Percentiles rank a stretch among this genome's conserved stretches.
These are phyloP conservation scores for Ogataea henricii DNA, from an alignment of 805 yeast species.

Conservation along the genomic window DNA sequence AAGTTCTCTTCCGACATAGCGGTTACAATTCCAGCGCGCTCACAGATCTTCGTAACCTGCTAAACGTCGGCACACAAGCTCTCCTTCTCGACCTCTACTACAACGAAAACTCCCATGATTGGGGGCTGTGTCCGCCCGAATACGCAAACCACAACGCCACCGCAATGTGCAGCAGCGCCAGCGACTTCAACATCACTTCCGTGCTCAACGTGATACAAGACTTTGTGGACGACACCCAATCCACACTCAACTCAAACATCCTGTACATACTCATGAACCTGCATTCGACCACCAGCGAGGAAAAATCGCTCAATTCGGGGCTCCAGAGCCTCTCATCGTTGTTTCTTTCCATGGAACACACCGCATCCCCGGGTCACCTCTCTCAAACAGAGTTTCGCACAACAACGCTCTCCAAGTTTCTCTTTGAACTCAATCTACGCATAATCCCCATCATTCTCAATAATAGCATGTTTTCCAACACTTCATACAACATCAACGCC, in stretches of 20 bases:
- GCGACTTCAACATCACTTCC: conserved; percentile 24
- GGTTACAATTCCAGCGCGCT: conserved; percentile 39
- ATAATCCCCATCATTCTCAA: conserved; percentile 39
- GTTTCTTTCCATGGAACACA: conserved; percentile 1
- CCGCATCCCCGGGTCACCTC: background rate
- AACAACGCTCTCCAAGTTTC: conserved; percentile 35
- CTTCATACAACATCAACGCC: conserved; percentile 32
- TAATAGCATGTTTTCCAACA: conserved; percentile 28
- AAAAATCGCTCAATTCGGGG: conserved; percentile 9
- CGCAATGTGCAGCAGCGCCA: conserved; percentile 17
- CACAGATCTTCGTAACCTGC: conserved; percentile 29
- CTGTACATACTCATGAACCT: conserved; percentile 44
- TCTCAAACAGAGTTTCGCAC: background rate
- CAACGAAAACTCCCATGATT: conserved; percentile 45
- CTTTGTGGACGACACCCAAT: conserved; percentile 45
- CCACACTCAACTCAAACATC: conserved; percentile 46
- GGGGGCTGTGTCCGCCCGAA: conserved; percentile 59
- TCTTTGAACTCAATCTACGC: conserved; percentile 38
- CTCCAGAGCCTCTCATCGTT: conserved; percentile 11
- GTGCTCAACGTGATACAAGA: conserved; percentile 33
- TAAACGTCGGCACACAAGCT: conserved; percentile 48
- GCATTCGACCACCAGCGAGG: conserved; percentile 21
- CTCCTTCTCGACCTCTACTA: conserved; percentile 58
- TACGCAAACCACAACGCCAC: conserved; percentile 30
- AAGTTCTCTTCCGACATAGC: conserved; percentile 32